A percentile compares a stretch with the other conserved stretches of the same genome.
Evolutionary conservation across 2,329 filamentous ascomycete species (phyloP).

Genomic region (Xylariales sp.): DNA sequence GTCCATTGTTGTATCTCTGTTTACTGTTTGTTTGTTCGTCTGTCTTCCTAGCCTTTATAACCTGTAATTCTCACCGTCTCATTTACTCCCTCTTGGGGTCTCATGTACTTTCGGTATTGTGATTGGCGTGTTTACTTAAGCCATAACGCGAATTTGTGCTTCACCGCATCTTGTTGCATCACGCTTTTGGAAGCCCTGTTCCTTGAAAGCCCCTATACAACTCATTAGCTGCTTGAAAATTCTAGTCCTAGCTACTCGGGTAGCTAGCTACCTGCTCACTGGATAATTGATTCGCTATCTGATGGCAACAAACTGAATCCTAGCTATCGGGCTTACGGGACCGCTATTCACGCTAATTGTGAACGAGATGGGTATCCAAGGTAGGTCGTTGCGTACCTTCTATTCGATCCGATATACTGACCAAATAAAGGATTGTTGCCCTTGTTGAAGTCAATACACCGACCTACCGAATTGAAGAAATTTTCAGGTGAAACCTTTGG

Average conservation of each 20-base stretch:
- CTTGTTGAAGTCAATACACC: slow-evolving; percentile 95
- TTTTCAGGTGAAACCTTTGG: slow-evolving; percentile 89
- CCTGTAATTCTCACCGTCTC: neutral
- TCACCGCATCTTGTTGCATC: slow-evolving; percentile 34
- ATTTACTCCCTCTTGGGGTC: slow-evolving; percentile 5
- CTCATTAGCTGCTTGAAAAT: slow-evolving; percentile 18
- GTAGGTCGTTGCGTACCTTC: slow-evolving; percentile 35
- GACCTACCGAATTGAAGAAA: slow-evolving; percentile 85
- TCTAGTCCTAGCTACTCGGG: neutral
- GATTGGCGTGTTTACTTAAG: slow-evolving; percentile 43
- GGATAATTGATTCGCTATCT: slow-evolving; percentile 13
- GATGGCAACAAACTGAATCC: slow-evolving; percentile 31
- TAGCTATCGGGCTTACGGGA: slow-evolving; percentile 17
- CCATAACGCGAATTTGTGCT: slow-evolving; percentile 2
- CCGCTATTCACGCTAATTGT: slow-evolving; percentile 24
- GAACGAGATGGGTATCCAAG: slow-evolving; percentile 49
- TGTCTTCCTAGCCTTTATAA: slow-evolving; percentile 1
- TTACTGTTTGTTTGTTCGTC: slow-evolving; percentile 7
- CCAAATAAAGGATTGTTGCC: slow-evolving; percentile 76
- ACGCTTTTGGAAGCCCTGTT: slow-evolving; percentile 12
- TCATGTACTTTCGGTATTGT: slow-evolving; percentile 32
- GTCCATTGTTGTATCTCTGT: slow-evolving; percentile 13
- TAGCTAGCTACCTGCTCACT: slow-evolving; percentile 7
- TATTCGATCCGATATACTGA: slow-evolving; percentile 17
- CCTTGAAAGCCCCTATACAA: slow-evolving; percentile 6